Evolutionary conservation across 2,329 filamentous ascomycete species (phyloP), one percentile per base, ranked within the genome.

Genomic region (Hypomyces rosellus): DNA sequence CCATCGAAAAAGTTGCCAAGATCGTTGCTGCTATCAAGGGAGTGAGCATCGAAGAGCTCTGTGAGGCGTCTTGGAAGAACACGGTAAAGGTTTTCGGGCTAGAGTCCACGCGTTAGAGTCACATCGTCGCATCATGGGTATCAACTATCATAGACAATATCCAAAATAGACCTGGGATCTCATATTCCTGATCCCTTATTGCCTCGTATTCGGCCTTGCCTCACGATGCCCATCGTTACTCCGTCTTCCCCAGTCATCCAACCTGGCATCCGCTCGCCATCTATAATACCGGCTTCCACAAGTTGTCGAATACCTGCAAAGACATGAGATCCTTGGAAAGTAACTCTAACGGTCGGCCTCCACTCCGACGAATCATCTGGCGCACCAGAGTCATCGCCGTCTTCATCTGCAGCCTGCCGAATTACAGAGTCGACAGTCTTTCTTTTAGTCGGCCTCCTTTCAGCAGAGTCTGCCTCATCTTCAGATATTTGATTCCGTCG

Each of bases 201-300:
- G 1, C 78, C 80, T 40, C 70, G 69, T 59, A 90, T 82, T 54
- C 83, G 75, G 2, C 89, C 88, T 52, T 81, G 67, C 55, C 75
- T 77, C 4, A 95, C 81, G 25, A 81, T 77, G 1, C 88, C 86
- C 36, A 84, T 75, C 48, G 87, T 93, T 5, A 93, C 82, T 1
- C 84, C 86, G 41, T 89, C 86, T 61, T 95, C 89, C 2, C 89
- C 90, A 1, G 89, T 93, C 84, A 95, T 85, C 89, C 89, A 95
- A 0, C 86, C 86, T 0, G 90, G 89, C 86, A 95, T 91, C 49
- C 74, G 80, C 60, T 84, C 78, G 1, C 88, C 85, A 62, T 95
- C 82, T 22, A 95, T 73, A 46, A 88, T 75, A 1, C 88, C 89
- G 14, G 80, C 71, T 65, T 95, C 89, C 0, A 92, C 86, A 33